Evolutionary conservation across 2,329 filamentous ascomycete genomes (phyloP).

Genomic region (Plenodomus tracheiphilus): DNA sequence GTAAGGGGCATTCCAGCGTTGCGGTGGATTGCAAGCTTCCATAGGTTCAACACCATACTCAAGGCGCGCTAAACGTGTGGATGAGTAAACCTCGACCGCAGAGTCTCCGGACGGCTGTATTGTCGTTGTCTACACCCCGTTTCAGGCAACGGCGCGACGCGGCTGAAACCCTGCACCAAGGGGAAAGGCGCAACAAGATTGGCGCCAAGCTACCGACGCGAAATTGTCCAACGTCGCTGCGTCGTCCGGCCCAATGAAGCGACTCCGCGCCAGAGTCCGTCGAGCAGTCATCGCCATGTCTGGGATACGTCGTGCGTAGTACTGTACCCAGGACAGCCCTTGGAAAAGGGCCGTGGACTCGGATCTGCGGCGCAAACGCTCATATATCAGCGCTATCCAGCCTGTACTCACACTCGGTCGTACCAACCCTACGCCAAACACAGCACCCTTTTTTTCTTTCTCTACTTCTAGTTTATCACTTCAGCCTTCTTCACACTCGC

Average conservation of each 20-base stretch:
- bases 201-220: neutral
- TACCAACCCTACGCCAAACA: neutral
- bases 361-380: neutral
- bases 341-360: neutral
- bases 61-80: neutral
- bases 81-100: no score
- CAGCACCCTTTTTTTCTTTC: neutral
- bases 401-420: neutral
- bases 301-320: neutral
- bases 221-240: neutral
- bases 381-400: no score
- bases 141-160: neutral
- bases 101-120: no score
- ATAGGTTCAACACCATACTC: neutral
- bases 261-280: neutral
- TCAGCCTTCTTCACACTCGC: constrained; percentile 10
- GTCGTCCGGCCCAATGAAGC: neutral
- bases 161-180: neutral
- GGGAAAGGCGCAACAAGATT: neutral
- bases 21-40: neutral
- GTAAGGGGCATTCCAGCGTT: no score
- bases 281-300: neutral
- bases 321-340: no score
- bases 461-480: constrained; percentile 4
- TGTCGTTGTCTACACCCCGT: neutral